Percentiles rank a stretch among this genome's conserved stretches.
Conservation (phyloP, 2,329 filamentous ascomycete species). For the Exophiala bonariae region DNA sequence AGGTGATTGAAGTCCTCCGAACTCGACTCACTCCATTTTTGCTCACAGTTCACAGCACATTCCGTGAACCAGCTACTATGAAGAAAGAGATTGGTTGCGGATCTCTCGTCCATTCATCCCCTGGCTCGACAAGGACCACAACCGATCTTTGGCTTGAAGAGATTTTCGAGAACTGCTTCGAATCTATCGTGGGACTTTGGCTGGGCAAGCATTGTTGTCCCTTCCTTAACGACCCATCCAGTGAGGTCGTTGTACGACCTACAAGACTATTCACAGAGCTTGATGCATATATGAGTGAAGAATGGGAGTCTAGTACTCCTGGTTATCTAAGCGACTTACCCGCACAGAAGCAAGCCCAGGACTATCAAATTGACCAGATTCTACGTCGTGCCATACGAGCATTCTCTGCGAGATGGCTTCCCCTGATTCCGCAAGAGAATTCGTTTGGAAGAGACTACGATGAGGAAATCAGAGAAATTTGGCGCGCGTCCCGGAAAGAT, state of each 20-base stretch:
- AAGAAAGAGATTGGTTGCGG: neutral
- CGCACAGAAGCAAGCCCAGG: slow-evolving; percentile 11
- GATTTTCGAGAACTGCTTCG: slow-evolving; percentile 40
- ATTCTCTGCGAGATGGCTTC: slow-evolving; percentile 33
- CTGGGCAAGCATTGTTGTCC: slow-evolving; percentile 45
- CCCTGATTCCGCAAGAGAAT: slow-evolving; percentile 20
- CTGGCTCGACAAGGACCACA: slow-evolving; percentile 6
- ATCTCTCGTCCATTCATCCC: neutral
- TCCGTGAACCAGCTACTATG: neutral
- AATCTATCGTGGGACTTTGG: slow-evolving; percentile 45
- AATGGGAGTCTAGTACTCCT: slow-evolving; percentile 8
- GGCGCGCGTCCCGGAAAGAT: slow-evolving; percentile 39
- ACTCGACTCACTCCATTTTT: neutral
- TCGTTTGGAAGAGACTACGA: slow-evolving; percentile 11
- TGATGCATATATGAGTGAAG: slow-evolving; percentile 20
- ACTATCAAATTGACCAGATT: slow-evolving; percentile 30
- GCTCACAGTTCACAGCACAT: neutral
- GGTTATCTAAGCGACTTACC: slow-evolving; percentile 2
- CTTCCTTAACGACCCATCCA: slow-evolving; percentile 36
- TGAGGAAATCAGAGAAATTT: slow-evolving; percentile 31
- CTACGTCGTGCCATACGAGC: slow-evolving; percentile 29
- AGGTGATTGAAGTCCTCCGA: neutral
- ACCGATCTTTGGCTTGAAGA: slow-evolving; percentile 24
- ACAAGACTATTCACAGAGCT: slow-evolving; percentile 35
- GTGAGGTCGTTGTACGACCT: slow-evolving; percentile 20